Percentiles rank a stretch among this genome's conserved stretches.
These are phyloP conservation scores for Austropuccinia psidii DNA, from an alignment of 1,284 basidiomycete genomes.

Conservation along the genomic window DNA sequence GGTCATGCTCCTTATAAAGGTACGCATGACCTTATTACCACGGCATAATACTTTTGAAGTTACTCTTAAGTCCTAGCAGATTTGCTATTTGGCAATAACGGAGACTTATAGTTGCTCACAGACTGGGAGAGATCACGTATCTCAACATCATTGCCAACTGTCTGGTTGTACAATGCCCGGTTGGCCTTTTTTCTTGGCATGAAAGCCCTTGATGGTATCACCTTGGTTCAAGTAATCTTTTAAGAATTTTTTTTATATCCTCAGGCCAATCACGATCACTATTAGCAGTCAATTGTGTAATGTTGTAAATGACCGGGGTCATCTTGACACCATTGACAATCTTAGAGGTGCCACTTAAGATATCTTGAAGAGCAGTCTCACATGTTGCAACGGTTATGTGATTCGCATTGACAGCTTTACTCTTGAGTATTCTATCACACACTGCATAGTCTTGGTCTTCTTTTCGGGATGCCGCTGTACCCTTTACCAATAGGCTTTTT, in stretches of 20 bases:
- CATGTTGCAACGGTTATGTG: not conserved
- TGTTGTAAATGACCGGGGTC: slow-evolving; percentile 19
- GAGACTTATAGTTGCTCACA: too few species aligned
- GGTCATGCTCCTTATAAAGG: too few species aligned
- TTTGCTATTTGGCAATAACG: too few species aligned
- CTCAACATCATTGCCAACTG: too few species aligned
- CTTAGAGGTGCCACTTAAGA: not conserved
- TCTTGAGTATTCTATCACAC: not conserved
- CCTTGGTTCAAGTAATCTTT: too few species aligned
- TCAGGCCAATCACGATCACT: slow-evolving; percentile 70
- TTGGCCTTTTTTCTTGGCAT: too few species aligned
- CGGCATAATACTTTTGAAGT: too few species aligned
- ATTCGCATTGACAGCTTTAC: not conserved
- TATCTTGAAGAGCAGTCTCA: slow-evolving; percentile 7
- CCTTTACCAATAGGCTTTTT: slow-evolving; percentile 12
- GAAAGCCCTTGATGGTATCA: too few species aligned
- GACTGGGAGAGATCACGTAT: too few species aligned
- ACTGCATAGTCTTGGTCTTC: slow-evolving; percentile 1
- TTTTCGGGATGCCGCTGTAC: not conserved
- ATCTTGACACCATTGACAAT: slow-evolving; percentile 2
- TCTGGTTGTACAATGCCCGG: too few species aligned
- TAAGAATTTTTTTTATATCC: slow-evolving; percentile 70
- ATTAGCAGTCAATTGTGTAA: not conserved
- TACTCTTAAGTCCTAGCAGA: too few species aligned
- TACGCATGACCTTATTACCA: too few species aligned